phyloP scores from a whole-genome alignment of 768 basidiomycete species.

The Suillus plorans region DNA sequence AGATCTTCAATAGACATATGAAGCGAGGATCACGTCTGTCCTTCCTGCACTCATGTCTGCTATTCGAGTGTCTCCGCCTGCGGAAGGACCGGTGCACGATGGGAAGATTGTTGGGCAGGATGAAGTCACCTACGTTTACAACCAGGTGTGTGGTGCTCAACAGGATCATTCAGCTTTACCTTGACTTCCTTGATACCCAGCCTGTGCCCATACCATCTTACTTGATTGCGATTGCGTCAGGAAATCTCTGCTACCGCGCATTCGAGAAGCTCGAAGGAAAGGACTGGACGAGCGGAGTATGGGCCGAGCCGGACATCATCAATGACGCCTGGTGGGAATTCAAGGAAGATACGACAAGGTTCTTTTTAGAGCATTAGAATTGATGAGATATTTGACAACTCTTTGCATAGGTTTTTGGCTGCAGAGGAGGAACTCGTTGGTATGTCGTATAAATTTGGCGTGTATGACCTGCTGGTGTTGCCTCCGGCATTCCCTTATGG shows the following conservation, averaged over 20 bases:
- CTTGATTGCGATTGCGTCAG: slow-evolving; percentile 87
- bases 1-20: slow-evolving; percentile 60
- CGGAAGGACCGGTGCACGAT: slow-evolving; percentile 66
- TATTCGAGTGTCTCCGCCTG: slow-evolving; percentile 71
- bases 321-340: slow-evolving; percentile 86
- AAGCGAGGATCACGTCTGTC: slow-evolving; percentile 72
- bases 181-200: slow-evolving; percentile 36
- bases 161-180: background rate
- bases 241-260: slow-evolving; percentile 72
- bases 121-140: slow-evolving; percentile 69
- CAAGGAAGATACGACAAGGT: slow-evolving; percentile 80
- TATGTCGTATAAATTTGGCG: slow-evolving; percentile 76
- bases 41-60: slow-evolving; percentile 89
- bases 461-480: slow-evolving; percentile 86
- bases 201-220: slow-evolving; percentile 86
- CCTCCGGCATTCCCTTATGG: slow-evolving; percentile 94
- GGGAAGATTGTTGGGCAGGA: slow-evolving; percentile 78
- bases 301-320: slow-evolving; percentile 87
- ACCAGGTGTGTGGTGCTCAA: slow-evolving; percentile 54
- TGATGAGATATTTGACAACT: background rate
- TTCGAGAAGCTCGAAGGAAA: slow-evolving; percentile 62
- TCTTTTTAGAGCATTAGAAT: slow-evolving; percentile 7
- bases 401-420: slow-evolving; percentile 59
- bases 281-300: slow-evolving; percentile 81
- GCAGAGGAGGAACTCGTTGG: slow-evolving; percentile 74